Evolutionary conservation across 148 eudicot species (phyloP), one percentile per base, ranked within the genome.

Genomic region (Talinum fruticosum): DNA sequence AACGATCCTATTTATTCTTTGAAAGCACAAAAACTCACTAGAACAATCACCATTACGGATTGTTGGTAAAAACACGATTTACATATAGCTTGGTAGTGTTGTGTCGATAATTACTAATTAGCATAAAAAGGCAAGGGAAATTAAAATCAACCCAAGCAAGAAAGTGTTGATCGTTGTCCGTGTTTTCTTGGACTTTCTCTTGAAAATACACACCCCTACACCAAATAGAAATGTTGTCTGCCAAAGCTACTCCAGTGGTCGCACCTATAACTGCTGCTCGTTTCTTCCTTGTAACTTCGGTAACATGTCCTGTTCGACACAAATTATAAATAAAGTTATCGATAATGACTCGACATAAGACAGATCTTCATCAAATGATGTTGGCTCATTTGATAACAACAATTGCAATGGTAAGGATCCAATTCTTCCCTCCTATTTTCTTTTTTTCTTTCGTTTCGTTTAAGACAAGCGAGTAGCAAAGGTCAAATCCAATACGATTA

Each of bases 251-350:
- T 61, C 69, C 79, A 15, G 32, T 29, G 2, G 74, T 47, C 12
- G 54, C 30, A 28, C 76, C 61, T 78, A 64, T 69, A 66, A 61
- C 24, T 51, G 62, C 28, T 59, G 72, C 75, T 54, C 41, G 51
- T 74, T 66, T 79, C 70, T 54, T 66, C 74, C 69, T 69, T 34
- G 34, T 14, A 73, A 35, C 51, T 68, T n/a, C 70, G 21, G 34
- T 7, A 44, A 5, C 16, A 18, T 24, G 74, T 82, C 67, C 85
- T 82, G 82, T 47, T 82, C 29, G 30, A 78, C 44, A 67, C 28
- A 73, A 76, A 72, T 65, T 37, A 30, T 53, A 65, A 6, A 29
- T 24, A 74, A 45, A 80, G 49, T 66, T 33, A 82, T 10, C 32
- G 41, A 75, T 8, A 41, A 62, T 76, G 19, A 24, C 19, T 47